Base-by-base conservation (phyloP, 2,329 filamentous ascomycete species). In the Podosphaera xanthii region DNA sequence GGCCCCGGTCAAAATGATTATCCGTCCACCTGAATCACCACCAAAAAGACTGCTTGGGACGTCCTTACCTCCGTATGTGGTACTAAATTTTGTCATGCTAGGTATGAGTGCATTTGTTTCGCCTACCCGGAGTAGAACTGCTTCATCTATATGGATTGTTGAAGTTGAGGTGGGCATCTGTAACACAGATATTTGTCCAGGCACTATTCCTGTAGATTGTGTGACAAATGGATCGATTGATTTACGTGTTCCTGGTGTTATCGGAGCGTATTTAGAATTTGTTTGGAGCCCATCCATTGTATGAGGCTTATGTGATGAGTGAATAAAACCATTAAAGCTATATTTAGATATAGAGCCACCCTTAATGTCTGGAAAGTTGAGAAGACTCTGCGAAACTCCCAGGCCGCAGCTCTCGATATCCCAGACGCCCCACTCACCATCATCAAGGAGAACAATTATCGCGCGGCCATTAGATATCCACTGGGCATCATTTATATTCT, bases 371-470 rank as follows among this genome's bases (percentile, higher is more conserved):
- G 67, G 63, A 9, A 61, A 62, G 30, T 65, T 63, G 40, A 70
- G 63, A 36, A 68, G 74, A 70, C 59, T 73, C 73, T 38, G 77
- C 67, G 60, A 73, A 68, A 55, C 73, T 68, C 42, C 74, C 68
- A 78, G 77, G 46, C 76, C 76, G 36, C 73, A 73, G 6, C 79
- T n/a, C 62, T 83, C 78, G 52, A 84, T 74, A 64, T 84, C 81
- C 81, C 81, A 84, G 40, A 84, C 77, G 12, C 79, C 81, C 81
- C 81, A 84, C 67, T 81, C 80, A 5, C 81, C 81, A 63, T 84
- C 81, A 0, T 77, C 76, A 2, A 83, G 71, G 2, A 84, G 71
- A 0, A 74, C 73, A 48, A 84, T 70, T 35, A 84, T 71, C 4
- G 81, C 80, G 54, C 77, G 74, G 8, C 81, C 81, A 60, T 77